These are phyloP conservation scores for Oxyria digyna DNA, from an alignment of 148 eudicot genomes.

Conservation along the genomic window DNA sequence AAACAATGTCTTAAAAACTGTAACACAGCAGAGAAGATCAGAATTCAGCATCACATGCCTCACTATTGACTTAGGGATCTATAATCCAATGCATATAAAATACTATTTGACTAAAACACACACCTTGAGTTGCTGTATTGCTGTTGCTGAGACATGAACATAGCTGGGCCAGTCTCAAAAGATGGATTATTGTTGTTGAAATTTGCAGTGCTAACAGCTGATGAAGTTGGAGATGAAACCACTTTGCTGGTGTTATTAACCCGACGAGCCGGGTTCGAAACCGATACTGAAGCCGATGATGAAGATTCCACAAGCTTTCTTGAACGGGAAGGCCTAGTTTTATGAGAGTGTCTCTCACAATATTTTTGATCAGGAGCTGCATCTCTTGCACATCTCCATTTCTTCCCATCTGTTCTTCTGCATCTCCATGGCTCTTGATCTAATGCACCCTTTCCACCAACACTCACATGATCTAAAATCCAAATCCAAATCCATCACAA, in stretches of 20 bases:
- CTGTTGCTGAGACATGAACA: constrained; percentile 3
- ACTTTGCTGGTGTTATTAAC: constrained; percentile 2
- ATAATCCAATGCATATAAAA: neutral
- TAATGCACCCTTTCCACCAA: constrained; percentile 14
- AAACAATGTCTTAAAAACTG: constrained; percentile 3
- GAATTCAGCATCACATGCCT: neutral
- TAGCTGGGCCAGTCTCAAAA: neutral
- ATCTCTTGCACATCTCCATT: constrained; percentile 78
- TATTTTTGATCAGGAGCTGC: constrained; percentile 73
- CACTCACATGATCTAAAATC: neutral
- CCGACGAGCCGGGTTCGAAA: neutral
- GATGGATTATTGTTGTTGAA: neutral
- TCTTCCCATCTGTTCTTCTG: constrained; percentile 75
- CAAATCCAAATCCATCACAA: neutral
- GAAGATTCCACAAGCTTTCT: constrained; percentile 91
- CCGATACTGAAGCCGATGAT: constrained; percentile 12
- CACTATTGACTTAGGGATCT: constrained; percentile 1
- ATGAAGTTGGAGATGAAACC: neutral
- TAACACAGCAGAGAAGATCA: constrained; percentile 1
- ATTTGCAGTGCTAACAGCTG: neutral
- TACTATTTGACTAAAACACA: constrained; percentile 1
- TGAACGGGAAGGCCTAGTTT: constrained; percentile 62
- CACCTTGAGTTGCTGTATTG: constrained; percentile 13
- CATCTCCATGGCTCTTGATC: constrained; percentile 88
- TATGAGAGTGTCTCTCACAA: constrained; percentile 76